Evolutionary conservation across 148 eudicot genomes (phyloP).

Genomic region (Nyssa sinensis): DNA sequence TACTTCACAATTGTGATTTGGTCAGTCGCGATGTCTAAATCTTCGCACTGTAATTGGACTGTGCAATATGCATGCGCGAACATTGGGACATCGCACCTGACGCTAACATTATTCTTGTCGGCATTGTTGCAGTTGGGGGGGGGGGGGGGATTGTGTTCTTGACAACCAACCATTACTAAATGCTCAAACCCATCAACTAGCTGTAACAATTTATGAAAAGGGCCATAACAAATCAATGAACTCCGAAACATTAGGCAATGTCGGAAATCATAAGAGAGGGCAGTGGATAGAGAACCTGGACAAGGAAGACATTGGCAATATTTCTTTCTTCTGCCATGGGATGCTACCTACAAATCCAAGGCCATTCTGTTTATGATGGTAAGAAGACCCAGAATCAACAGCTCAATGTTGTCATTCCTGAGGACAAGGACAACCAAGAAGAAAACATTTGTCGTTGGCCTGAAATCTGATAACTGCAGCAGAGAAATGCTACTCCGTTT

Average conservation of each 20-base stretch:
- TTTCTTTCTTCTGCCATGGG: neutral
- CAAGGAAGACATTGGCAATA: neutral
- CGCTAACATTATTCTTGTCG: no score
- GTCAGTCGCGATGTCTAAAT: no score
- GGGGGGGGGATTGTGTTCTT: no score
- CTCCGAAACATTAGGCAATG: neutral
- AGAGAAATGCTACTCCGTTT: constrained; percentile 34
- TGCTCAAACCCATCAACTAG: constrained; percentile 11
- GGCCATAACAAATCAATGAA: constrained; percentile 2
- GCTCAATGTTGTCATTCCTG: constrained; percentile 11
- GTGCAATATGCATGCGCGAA: no score
- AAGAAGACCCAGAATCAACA: constrained; percentile 6
- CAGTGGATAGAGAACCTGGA: neutral
- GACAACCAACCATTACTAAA: constrained; percentile 15
- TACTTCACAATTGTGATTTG: no score
- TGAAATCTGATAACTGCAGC: constrained; percentile 29
- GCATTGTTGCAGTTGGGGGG: no score
- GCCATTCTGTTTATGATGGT: neutral
- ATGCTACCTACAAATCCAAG: neutral
- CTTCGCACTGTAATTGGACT: no score
- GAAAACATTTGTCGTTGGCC: constrained; percentile 26
- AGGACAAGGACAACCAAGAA: constrained; percentile 16
- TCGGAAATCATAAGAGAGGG: neutral
- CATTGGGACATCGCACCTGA: no score
- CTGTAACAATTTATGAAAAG: constrained; percentile 11